Evolutionary conservation across 768 basidiomycete genomes (phyloP).

Genomic region (Thelephora aurantiotincta): DNA sequence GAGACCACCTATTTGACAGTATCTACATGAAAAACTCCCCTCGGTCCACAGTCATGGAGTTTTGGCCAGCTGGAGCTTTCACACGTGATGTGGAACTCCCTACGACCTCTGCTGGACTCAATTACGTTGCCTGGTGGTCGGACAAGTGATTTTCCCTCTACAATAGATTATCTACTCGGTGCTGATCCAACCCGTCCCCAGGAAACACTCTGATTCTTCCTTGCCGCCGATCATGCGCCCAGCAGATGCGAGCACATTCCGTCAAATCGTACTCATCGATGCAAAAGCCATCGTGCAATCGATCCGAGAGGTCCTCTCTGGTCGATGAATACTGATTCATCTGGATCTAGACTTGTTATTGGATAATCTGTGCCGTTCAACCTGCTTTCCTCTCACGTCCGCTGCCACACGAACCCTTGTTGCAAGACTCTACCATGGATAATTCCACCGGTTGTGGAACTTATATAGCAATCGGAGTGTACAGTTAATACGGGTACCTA

Average conservation of each 20-base stretch:
- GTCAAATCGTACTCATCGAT: conserved; percentile 21
- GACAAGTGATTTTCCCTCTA: conserved; percentile 15
- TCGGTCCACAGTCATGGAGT: conserved; percentile 56
- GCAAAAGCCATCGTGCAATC: conserved; percentile 25
- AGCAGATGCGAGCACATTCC: conserved; percentile 10
- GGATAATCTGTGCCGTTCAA: too few species aligned
- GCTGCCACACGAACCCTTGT: too few species aligned
- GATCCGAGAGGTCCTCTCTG: conserved; percentile 15
- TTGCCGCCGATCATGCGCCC: conserved; percentile 22
- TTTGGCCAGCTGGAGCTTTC: conserved; percentile 59
- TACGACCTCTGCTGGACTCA: conserved; percentile 34
- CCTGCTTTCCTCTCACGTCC: too few species aligned
- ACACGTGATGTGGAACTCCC: conserved; percentile 47
- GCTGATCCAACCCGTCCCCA: conserved; percentile 9
- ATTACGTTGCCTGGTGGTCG: conserved; percentile 47
- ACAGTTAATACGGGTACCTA: too few species aligned
- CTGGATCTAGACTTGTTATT: neutral
- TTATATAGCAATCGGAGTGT: neutral
- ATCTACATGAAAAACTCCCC: conserved; percentile 36
- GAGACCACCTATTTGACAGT: conserved; percentile 49
- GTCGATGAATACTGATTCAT: neutral
- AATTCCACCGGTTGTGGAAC: neutral
- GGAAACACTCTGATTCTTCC: conserved; percentile 20
- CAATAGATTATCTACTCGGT: neutral
- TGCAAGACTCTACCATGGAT: neutral